These are phyloP conservation scores for Amaranthus cruentus DNA, from an alignment of 148 eudicot species.

Conservation along the genomic window DNA sequence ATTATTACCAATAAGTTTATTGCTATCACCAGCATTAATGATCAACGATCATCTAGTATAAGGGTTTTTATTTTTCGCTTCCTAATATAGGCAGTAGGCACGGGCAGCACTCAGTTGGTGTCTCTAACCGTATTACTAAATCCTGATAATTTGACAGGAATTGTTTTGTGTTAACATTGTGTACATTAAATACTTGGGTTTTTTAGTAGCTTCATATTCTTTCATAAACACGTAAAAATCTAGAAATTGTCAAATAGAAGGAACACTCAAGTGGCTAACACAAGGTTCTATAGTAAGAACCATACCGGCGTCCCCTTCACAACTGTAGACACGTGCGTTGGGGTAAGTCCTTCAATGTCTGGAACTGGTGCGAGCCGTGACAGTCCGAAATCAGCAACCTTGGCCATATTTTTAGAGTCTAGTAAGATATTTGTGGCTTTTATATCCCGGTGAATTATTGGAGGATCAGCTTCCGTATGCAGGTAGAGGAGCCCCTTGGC, in stretches of 20 bases:
- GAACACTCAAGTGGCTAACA: neutral
- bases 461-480: constrained; percentile 91
- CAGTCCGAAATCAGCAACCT: constrained; percentile 92
- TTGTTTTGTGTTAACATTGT: no score
- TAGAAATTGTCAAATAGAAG: neutral
- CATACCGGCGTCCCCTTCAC: constrained; percentile 92
- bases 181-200: no score
- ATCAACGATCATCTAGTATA: no score
- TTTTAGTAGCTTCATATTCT: no score
- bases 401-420: constrained; percentile 61
- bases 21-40: no score
- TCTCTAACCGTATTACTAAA: no score
- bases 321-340: constrained; percentile 73
- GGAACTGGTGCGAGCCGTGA: constrained; percentile 85
- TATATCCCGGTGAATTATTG: constrained; percentile 86
- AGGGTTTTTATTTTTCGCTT: no score
- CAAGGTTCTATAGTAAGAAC: constrained; percentile 6
- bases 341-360: constrained; percentile 49
- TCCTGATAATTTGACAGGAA: no score
- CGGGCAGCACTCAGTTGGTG: no score
- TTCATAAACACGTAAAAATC: no score
- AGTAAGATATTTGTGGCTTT: constrained; percentile 82
- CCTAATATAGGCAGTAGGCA: no score
- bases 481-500: constrained; percentile 90
- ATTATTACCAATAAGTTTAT: no score